Evolutionary conservation across 164 flowering plant species (phyloP).

Genomic region (Dillenia suffruticosa): DNA sequence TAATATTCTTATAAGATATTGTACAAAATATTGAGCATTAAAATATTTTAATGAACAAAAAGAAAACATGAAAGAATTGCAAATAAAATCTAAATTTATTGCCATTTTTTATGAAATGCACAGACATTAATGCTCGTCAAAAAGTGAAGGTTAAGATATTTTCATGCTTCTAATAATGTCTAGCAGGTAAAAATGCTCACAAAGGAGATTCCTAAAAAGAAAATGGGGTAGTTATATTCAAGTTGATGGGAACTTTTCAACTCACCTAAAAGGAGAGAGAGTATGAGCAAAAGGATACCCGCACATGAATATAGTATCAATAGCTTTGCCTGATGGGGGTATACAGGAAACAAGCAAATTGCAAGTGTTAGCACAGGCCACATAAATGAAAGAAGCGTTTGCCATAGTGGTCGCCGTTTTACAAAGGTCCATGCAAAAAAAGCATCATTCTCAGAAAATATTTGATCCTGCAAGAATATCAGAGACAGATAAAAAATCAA

Average conservation of each 20-base stretch:
- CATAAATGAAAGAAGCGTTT: slow-evolving; percentile 86
- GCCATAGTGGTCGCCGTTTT: slow-evolving; percentile 85
- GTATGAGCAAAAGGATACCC: slow-evolving; percentile 72
- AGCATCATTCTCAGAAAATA: slow-evolving; percentile 91
- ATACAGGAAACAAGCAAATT: slow-evolving; percentile 97
- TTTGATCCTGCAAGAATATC: slow-evolving; percentile 59
- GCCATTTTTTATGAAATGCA: too few relatives aligned
- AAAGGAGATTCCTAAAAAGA: too few relatives aligned
- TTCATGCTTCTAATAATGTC: too few relatives aligned
- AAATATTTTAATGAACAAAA: too few relatives aligned
- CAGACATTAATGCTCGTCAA: too few relatives aligned
- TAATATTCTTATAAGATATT: too few relatives aligned
- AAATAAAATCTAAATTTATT: too few relatives aligned
- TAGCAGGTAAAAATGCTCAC: too few relatives aligned
- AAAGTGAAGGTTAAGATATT: too few relatives aligned
- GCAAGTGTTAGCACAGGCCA: slow-evolving; percentile 97
- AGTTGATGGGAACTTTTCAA: not conserved
- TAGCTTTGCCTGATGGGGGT: slow-evolving; percentile 86
- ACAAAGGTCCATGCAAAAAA: slow-evolving; percentile 96
- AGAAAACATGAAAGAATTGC: too few relatives aligned
- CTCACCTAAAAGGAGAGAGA: slow-evolving; percentile 68
- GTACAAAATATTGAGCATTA: too few relatives aligned
- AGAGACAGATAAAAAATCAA: not conserved
- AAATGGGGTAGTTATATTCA: too few relatives aligned
- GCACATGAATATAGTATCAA: slow-evolving; percentile 84